phyloP scores from a whole-genome alignment of 345 rosid species.

The Gynandropsis gynandra region DNA sequence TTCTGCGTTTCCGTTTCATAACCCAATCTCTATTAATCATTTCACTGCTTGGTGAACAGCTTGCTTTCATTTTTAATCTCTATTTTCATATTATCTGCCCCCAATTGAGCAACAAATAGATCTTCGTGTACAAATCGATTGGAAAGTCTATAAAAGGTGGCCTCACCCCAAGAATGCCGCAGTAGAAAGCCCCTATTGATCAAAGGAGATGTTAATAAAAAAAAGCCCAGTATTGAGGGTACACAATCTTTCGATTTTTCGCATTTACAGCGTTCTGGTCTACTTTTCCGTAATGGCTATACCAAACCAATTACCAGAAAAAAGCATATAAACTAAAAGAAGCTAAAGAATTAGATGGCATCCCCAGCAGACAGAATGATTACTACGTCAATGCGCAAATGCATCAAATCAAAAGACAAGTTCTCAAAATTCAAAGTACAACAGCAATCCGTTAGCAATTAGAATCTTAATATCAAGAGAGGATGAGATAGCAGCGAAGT shows the following conservation, averaged over 20 bases:
- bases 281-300: no score
- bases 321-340: slow-evolving; percentile 3
- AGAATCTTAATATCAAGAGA: no score
- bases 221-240: no score
- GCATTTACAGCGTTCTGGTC: no score
- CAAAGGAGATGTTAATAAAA: no score
- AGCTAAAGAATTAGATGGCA: slow-evolving; percentile 4
- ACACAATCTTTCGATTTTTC: no score
- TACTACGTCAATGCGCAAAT: not conserved
- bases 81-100: slow-evolving; percentile 16
- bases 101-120: slow-evolving; percentile 2
- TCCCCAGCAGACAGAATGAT: not conserved
- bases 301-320: no score
- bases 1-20: slow-evolving; percentile 94
- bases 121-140: slow-evolving; percentile 13
- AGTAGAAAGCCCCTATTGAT: no score
- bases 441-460: no score
- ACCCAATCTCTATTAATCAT: slow-evolving; percentile 84
- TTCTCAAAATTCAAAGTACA: no score
- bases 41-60: slow-evolving; percentile 42
- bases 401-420: not conserved
- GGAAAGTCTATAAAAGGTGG: not conserved
- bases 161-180: not conserved
- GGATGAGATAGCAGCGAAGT: no score
- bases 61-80: slow-evolving; percentile 41